Conservation (phyloP, 306 rosid genomes). For the Cajanus cajan region DNA sequence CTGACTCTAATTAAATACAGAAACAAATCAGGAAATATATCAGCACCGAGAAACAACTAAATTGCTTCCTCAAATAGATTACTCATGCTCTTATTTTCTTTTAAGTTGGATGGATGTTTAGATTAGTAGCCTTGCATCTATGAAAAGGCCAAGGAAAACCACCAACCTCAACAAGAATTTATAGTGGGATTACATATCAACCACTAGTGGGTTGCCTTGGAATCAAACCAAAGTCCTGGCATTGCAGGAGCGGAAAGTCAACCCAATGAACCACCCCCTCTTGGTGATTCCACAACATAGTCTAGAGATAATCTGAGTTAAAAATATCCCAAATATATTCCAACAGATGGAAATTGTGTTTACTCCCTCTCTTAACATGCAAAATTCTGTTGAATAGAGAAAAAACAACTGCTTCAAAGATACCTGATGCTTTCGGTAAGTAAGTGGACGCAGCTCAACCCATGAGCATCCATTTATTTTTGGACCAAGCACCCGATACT, state of each 20-base stretch:
- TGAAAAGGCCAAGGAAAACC: neutral
- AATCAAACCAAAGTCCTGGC: neutral
- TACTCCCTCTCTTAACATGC: neutral
- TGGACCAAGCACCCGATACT: slow-evolving; percentile 91
- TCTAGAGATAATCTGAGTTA: neutral
- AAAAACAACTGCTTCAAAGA: slow-evolving; percentile 9
- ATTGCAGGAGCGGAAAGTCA: neutral
- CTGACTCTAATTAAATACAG: neutral
- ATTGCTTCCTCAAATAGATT: neutral
- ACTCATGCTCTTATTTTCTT: neutral
- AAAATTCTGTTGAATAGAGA: neutral
- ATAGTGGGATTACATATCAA: neutral
- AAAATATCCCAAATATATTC: neutral
- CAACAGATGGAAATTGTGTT: neutral
- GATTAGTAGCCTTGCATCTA: neutral
- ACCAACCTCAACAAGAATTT: neutral
- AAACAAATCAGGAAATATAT: neutral
- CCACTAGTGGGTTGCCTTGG: neutral
- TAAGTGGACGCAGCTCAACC: slow-evolving; percentile 83
- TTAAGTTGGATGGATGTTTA: neutral
- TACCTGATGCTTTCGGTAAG: slow-evolving; percentile 94
- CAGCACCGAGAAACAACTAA: neutral
- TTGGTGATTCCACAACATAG: neutral
- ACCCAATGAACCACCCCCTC: neutral
- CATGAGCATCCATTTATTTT: slow-evolving; percentile 94